phyloP scores from a whole-genome alignment of 352 stramenopile species.

The Pythium dissimile region DNA sequence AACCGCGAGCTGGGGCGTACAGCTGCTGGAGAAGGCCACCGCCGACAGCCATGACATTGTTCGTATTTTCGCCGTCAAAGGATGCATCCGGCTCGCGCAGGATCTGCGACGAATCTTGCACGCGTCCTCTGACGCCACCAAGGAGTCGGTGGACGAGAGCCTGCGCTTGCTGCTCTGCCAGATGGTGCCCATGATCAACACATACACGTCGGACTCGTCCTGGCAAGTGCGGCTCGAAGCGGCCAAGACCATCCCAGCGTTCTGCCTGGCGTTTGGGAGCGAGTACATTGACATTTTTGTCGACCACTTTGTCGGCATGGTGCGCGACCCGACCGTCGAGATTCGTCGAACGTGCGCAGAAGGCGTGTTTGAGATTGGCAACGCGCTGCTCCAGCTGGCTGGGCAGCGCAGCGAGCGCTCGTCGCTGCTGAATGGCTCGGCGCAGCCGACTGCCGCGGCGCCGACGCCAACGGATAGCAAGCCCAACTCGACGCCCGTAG shows the following conservation, averaged over 20 bases:
- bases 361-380: conserved; percentile 55
- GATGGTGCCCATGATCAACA: conserved; percentile 88
- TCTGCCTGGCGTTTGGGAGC: conserved; percentile 67
- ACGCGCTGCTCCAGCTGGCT: conserved; percentile 53
- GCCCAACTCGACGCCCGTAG: conserved; percentile 5
- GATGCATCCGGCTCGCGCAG: conserved; percentile 67
- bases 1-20: conserved; percentile 66
- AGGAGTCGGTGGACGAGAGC: conserved; percentile 27
- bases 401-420: conserved; percentile 18
- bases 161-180: conserved; percentile 72
- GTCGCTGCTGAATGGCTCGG: not conserved
- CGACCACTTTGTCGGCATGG: conserved; percentile 85
- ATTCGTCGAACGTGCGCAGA: conserved; percentile 76
- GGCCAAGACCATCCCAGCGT: conserved; percentile 65
- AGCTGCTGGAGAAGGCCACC: conserved; percentile 76
- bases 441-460: not conserved
- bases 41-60: conserved; percentile 86
- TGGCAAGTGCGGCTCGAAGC: conserved; percentile 86
- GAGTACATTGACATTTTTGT: conserved; percentile 86
- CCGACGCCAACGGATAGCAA: not conserved
- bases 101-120: conserved; percentile 52
- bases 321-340: conserved; percentile 81
- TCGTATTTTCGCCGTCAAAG: conserved; percentile 83
- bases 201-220: conserved; percentile 81
- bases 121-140: conserved; percentile 10